Evolutionary conservation across 805 yeast species (phyloP).

Genomic region (Grigorovia humatica): DNA sequence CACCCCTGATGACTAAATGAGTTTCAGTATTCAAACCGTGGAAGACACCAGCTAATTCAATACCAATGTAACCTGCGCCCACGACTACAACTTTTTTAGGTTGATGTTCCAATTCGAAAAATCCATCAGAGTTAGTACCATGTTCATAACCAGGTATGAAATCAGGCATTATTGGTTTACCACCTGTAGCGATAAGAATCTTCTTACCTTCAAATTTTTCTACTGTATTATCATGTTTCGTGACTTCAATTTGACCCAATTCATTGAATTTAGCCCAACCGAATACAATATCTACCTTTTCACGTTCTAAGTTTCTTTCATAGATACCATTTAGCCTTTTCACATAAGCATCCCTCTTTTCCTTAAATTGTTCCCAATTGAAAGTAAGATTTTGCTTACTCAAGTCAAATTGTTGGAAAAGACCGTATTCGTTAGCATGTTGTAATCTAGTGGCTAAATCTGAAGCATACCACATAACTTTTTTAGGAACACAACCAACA

Average conservation of each 20-base stretch:
- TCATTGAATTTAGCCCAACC: constrained; percentile 78
- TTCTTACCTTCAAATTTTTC: constrained; percentile 68
- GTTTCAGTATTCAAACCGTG: constrained; percentile 79
- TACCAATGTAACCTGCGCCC: constrained; percentile 97
- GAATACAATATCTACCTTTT: constrained; percentile 75
- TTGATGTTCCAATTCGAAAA: constrained; percentile 68
- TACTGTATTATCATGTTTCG: constrained; percentile 48
- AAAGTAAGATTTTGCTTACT: constrained; percentile 49
- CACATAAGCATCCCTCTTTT: constrained; percentile 86
- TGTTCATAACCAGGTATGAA: constrained; percentile 68
- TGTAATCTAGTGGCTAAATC: constrained; percentile 70
- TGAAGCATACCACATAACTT: constrained; percentile 97
- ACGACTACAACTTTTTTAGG: constrained; percentile 91
- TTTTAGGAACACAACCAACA: constrained; percentile 98
- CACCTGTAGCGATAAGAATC: constrained; percentile 88
- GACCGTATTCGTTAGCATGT: constrained; percentile 78
- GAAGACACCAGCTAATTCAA: constrained; percentile 92
- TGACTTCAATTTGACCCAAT: constrained; percentile 70
- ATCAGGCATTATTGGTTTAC: constrained; percentile 61
- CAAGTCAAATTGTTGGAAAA: constrained; percentile 44
- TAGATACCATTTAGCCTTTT: constrained; percentile 85
- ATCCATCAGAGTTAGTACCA: constrained; percentile 86
- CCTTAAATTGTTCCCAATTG: constrained; percentile 74
- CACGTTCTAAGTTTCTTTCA: constrained; percentile 75
- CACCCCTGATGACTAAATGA: constrained; percentile 82